Percentiles rank a stretch among this genome's conserved stretches.
These are phyloP conservation scores for Persicaria tinctoria DNA, from an alignment of 148 eudicot species.

Conservation along the genomic window DNA sequence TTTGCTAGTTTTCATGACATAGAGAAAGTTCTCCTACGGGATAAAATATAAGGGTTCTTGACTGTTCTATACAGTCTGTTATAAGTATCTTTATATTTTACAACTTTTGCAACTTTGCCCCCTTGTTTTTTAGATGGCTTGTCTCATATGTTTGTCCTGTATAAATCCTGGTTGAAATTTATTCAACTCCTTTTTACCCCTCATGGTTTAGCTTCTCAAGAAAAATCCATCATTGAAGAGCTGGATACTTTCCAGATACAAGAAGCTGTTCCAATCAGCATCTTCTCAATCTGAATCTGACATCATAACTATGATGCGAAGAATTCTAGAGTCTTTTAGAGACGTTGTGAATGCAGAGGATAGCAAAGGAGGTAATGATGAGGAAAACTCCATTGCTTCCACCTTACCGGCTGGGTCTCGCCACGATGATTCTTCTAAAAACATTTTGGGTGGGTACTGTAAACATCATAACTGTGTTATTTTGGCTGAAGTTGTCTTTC, in stretches of 20 bases:
- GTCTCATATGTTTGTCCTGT: background rate
- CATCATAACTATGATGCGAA: constrained; percentile 45
- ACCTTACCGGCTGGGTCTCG: constrained; percentile 29
- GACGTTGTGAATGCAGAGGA: constrained; percentile 40
- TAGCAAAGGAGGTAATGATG: constrained; percentile 33
- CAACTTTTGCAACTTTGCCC: background rate
- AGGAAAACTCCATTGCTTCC: constrained; percentile 41
- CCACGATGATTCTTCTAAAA: constrained; percentile 29
- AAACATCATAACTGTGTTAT: constrained; percentile 35
- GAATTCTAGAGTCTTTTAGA: constrained; percentile 48
- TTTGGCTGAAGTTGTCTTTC: constrained; percentile 36
- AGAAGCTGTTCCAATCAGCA: constrained; percentile 47
- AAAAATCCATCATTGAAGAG: constrained; percentile 56
- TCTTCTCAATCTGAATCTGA: constrained; percentile 51
- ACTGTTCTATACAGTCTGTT: background rate
- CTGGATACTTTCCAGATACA: constrained; percentile 62
- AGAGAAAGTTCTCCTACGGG: background rate
- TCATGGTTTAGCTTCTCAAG: constrained; percentile 46
- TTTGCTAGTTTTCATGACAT: background rate
- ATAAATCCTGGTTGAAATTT: background rate
- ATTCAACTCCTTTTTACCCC: background rate
- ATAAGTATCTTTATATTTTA: background rate
- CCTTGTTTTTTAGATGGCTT: background rate
- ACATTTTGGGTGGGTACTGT: constrained; percentile 34
- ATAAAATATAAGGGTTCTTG: background rate